Base-by-base conservation (phyloP, 1,284 basidiomycete species). In the Ustilago loliicola region DNA sequence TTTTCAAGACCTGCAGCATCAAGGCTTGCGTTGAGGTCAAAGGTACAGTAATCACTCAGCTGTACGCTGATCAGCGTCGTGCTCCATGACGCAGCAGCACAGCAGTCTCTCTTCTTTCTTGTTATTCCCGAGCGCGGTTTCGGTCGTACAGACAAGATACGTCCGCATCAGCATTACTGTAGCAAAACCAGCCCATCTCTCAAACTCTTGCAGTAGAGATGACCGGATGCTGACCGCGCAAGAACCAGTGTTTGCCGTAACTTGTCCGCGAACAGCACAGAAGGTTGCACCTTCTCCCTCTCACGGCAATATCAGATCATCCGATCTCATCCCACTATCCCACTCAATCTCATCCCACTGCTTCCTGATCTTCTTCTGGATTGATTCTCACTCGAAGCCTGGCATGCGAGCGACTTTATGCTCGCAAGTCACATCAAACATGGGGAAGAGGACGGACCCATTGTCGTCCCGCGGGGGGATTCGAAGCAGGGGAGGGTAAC, bases 41-140 rank as follows among this genome's bases (percentile, higher is more conserved):
- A 17, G 55, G 47, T n/a, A n/a, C n/a, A n/a, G n/a, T 57, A 57
- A 57, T 57, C 55, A 57, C 23, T 57, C 55, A 45, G 55, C 27
- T 27, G 30, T 7, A 15, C 21, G 21, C 25, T 27, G 10, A 29
- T 11, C 23, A 3, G 25, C 48, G 17, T 13, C 29, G 59, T 45
- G 59, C 59, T 61, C 27, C 59, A 59, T 59, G 57, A 61, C 51
- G 50, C 60, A 53, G 60, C 38, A 19, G n/a, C 42, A 45, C 53
- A 25, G 11, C 53, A 40, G 11, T 34, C 19, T 17, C 21, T 25
- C 32, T 55, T 38, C 34, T 32, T 34, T 55, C 53, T 50, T 48
- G 7, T 27, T 48, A 48, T 48, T 48, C 45, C 45, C 23, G 45
- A 23, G 10, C 45, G n/a, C 45, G n/a, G 10, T 9, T 23, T 21